Conservation (phyloP, 192 early-diverging fungal genomes). For the Umbelopsis vinacea region DNA sequence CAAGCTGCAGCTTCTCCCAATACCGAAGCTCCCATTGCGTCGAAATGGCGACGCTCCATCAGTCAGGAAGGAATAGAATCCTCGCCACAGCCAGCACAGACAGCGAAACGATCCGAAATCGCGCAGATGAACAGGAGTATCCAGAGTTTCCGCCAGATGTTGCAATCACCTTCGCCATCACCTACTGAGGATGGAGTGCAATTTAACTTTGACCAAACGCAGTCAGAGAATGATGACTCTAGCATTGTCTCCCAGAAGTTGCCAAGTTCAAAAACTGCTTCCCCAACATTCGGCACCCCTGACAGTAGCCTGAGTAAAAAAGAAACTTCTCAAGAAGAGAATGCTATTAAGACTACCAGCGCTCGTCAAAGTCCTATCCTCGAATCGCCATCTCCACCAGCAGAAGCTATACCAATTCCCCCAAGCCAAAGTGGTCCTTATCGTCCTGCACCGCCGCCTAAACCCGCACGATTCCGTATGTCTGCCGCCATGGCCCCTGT, state of each 20-base stretch:
- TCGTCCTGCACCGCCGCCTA: constrained; percentile 33
- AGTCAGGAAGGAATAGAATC: neutral
- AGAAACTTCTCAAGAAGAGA: neutral
- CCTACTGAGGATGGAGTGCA: neutral
- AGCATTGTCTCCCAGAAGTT: neutral
- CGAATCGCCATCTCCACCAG: neutral
- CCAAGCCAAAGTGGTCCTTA: neutral
- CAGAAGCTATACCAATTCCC: neutral
- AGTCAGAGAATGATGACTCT: neutral
- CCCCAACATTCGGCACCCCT: neutral
- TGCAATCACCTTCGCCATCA: constrained; percentile 16
- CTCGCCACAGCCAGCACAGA: neutral
- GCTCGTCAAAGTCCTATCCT: no score
- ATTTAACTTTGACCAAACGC: neutral
- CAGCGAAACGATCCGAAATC: neutral
- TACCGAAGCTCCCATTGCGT: neutral
- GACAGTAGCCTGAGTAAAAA: neutral
- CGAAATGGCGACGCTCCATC: neutral
- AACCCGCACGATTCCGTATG: constrained; percentile 40
- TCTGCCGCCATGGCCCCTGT: neutral
- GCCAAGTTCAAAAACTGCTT: neutral
- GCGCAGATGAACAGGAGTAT: constrained; percentile 5
- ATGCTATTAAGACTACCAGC: neutral
- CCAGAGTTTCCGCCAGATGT: neutral
- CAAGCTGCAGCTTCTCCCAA: neutral